A percentile compares a stretch with the other conserved stretches of the same genome.
Evolutionary conservation across 805 yeast species (phyloP).

Genomic region (Wickerhamiella vanderwaltii): DNA sequence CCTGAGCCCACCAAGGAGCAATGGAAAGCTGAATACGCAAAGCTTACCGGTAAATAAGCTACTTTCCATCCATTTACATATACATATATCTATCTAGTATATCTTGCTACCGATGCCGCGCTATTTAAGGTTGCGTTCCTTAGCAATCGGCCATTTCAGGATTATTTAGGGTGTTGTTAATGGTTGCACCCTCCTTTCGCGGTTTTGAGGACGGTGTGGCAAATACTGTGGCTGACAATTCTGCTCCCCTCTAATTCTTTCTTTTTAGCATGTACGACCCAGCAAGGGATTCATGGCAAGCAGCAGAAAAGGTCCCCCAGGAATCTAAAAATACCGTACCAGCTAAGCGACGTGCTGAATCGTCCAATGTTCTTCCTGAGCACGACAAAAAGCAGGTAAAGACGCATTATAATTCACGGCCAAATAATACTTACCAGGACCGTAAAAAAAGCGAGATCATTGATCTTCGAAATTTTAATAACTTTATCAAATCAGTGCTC

Average conservation of each 20-base stretch:
- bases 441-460: conserved; percentile 74
- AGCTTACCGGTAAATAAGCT: conserved; percentile 26
- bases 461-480: conserved; percentile 78
- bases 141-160: no score
- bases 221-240: no score
- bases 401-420: conserved; percentile 75
- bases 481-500: conserved; percentile 77
- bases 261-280: conserved; percentile 12
- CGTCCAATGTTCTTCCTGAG: no score
- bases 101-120: no score
- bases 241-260: no score
- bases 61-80: background rate
- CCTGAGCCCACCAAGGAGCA: conserved; percentile 43
- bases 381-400: conserved; percentile 41
- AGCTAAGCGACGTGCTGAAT: no score
- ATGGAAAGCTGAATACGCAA: conserved; percentile 66
- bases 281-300: conserved; percentile 7
- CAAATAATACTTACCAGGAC: conserved; percentile 46
- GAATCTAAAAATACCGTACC: no score
- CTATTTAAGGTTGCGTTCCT: no score
- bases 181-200: no score
- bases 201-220: no score
- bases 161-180: no score
- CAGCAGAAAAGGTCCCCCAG: no score
- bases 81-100: background rate